Evolutionary conservation across 2,329 filamentous ascomycete genomes (phyloP).

Genomic region (Nothomitra cinnamomea): DNA sequence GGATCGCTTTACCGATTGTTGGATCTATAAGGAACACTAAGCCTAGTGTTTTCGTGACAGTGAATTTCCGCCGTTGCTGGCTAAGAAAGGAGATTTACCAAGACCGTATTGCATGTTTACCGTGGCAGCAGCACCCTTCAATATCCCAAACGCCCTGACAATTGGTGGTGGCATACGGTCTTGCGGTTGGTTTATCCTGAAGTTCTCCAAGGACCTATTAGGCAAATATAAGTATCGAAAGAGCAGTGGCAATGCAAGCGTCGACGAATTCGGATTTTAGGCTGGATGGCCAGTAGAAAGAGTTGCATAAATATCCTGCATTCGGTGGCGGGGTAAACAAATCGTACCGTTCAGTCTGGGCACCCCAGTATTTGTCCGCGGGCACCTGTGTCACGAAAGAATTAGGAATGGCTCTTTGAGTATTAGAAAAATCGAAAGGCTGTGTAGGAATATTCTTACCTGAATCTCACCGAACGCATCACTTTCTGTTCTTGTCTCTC

Average conservation of each 20-base stretch:
- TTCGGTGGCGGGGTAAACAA: constrained; percentile 8
- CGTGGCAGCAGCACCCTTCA: constrained; percentile 89
- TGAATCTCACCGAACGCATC: constrained; percentile 97
- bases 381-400: constrained; percentile 37
- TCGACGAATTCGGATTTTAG: background rate
- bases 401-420: constrained; percentile 9
- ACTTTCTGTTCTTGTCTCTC: constrained; percentile 59
- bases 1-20: constrained; percentile 79
- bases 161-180: constrained; percentile 95
- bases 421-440: background rate
- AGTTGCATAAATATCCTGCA: constrained; percentile 10
- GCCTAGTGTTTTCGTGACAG: constrained; percentile 15
- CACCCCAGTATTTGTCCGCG: constrained; percentile 93
- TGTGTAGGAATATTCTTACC: constrained; percentile 18
- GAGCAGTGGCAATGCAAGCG: background rate
- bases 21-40: constrained; percentile 41
- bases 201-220: constrained; percentile 69
- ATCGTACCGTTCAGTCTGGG: constrained; percentile 68
- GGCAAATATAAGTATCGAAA: background rate
- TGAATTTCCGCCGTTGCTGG: background rate
- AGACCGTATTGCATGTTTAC: constrained; percentile 94
- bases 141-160: constrained; percentile 82
- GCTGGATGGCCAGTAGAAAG: background rate
- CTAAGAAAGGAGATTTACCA: constrained; percentile 31
- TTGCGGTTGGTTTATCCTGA: constrained; percentile 97